Evolutionary conservation across 768 basidiomycete species (phyloP), one percentile per base, ranked within the genome.

Genomic region (Lactarius quietus): DNA sequence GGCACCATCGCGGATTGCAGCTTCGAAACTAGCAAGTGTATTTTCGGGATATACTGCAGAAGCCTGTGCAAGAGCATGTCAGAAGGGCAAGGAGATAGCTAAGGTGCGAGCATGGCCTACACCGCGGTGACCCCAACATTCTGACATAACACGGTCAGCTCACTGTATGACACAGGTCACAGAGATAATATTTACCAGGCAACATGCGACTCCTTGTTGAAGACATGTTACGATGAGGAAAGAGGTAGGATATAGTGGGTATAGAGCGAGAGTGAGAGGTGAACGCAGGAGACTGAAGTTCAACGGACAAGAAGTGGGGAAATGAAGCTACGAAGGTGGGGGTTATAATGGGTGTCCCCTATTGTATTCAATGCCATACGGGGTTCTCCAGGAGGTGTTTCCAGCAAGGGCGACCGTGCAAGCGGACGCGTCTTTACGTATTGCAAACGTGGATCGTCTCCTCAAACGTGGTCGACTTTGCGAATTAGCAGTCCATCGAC

Each of bases 21-120:
- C 92, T 74, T 93, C 88, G 78, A 98, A 98, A 78, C 92, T 93
- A 39, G 92, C 92, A 68, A 95, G 84, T 57, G 95, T 96, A 81
- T 98, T 98, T 78, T 98, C 96, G 5, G 93, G 93, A 76, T 84
- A 93, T 20, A 83, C 80, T 28, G 91, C 85, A 29, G 92, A 94
- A 55, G 94, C 94, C 93, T 94, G 71, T 63, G 48, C 62, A 52
- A 55, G 12, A 41, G 29, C 20, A 26, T 26, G 45, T 65, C 51
- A 65, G 59, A 31, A 41, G 36, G 28, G 26, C 54, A 20, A 15
- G 51, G 64, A 65, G 58, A 61, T 53, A 33, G 28, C 51, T 61
- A 29, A 60, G 57, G 45, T 61, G 59, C 35, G 38, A 61, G 7
- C 12, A 33, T 58, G 2, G 78, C 84, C 69, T 69, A 86, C 86